These are phyloP conservation scores for Saitoella complicata DNA, from an alignment of 805 yeast species.

Conservation along the genomic window DNA sequence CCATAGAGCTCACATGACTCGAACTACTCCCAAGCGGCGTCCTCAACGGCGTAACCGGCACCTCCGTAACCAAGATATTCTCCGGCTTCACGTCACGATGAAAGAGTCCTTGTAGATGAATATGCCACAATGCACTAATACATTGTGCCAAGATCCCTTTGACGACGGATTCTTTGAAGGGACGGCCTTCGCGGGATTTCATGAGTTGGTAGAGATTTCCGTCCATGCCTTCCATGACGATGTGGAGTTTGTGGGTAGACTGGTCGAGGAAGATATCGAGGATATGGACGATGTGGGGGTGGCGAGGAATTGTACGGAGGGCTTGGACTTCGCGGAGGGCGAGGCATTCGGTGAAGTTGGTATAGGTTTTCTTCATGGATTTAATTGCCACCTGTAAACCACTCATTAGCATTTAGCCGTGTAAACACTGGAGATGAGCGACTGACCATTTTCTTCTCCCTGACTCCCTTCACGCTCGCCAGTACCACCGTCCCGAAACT, in stretches of 20 bases:
- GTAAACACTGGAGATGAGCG: background rate
- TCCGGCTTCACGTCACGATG: conserved; percentile 94
- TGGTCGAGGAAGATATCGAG: conserved; percentile 68
- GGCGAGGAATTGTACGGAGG: conserved; percentile 39
- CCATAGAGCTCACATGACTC: too few relatives aligned
- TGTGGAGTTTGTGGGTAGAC: conserved; percentile 42
- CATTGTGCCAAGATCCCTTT: too few relatives aligned
- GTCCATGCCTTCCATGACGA: conserved; percentile 80
- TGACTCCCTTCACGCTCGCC: conserved; percentile 10
- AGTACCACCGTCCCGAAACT: conserved; percentile 19
- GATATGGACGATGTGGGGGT: conserved; percentile 54
- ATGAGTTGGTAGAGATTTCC: conserved; percentile 68
- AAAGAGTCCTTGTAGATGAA: conserved; percentile 49
- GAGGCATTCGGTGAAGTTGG: conserved; percentile 37
- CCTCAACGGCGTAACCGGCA: too few relatives aligned
- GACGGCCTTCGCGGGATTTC: conserved; percentile 22
- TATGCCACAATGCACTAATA: conserved; percentile 29
- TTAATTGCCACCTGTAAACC: conserved; percentile 54
- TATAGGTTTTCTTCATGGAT: conserved; percentile 45
- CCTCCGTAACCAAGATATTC: conserved; percentile 45
- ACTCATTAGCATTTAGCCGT: background rate
- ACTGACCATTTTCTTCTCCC: conserved; percentile 10
- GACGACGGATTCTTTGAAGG: too few relatives aligned
- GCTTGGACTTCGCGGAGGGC: conserved; percentile 24
- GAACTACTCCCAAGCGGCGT: too few relatives aligned